Evolutionary conservation across 768 basidiomycete genomes (phyloP).

Genomic region (Psilocybe cyanescens): DNA sequence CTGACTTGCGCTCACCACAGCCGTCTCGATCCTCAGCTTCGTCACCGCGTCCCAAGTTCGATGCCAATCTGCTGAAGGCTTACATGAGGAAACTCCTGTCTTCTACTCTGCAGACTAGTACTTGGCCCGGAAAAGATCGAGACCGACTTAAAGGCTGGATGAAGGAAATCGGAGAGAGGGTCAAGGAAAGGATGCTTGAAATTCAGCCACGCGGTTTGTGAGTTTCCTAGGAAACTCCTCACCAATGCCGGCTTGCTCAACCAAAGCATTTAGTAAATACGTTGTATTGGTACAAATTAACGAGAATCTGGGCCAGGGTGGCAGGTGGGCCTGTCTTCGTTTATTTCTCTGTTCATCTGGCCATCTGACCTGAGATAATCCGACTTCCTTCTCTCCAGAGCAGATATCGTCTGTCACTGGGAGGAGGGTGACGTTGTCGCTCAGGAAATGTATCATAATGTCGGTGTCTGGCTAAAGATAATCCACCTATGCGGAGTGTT

Average conservation of each 20-base stretch:
- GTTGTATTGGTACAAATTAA: constrained; percentile 85
- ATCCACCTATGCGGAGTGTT: constrained; percentile 11
- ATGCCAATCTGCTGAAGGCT: constrained; percentile 69
- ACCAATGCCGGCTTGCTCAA: constrained; percentile 12
- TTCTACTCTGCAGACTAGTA: constrained; percentile 62
- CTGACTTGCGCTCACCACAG: constrained; percentile 64
- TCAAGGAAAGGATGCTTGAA: constrained; percentile 86
- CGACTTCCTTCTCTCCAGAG: constrained; percentile 43
- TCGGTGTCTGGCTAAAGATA: constrained; percentile 39
- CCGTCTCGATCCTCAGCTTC: constrained; percentile 64
- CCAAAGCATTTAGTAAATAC: constrained; percentile 64
- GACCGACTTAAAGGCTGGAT: constrained; percentile 77
- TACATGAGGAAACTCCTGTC: constrained; percentile 86
- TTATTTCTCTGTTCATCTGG: constrained; percentile 7
- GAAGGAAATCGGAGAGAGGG: constrained; percentile 81
- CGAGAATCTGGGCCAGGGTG: constrained; percentile 85
- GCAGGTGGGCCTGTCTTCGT: constrained; percentile 57
- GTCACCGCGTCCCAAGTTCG: constrained; percentile 66
- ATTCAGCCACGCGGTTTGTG: constrained; percentile 84
- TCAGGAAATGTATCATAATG: constrained; percentile 81
- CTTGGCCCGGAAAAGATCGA: constrained; percentile 73
- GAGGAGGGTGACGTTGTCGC: constrained; percentile 81
- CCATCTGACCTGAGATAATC: constrained; percentile 16
- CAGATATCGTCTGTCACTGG: constrained; percentile 86
- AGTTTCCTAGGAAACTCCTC: constrained; percentile 34